Base-by-base conservation (phyloP, 176 grass and related monocot species). In the Aegilops longissima region DNA sequence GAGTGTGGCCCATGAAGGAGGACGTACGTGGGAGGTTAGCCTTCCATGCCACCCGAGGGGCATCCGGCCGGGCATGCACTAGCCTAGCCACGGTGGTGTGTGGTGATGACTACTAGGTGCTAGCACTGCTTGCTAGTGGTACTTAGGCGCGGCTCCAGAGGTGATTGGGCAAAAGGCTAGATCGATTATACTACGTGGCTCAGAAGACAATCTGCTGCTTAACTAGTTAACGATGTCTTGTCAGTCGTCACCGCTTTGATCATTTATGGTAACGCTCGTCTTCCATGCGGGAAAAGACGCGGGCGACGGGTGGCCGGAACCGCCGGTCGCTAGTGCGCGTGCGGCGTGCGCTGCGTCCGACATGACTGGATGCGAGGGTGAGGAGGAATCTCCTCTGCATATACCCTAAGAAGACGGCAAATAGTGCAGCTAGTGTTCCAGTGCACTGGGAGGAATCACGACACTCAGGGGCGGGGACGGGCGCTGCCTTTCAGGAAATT, bases 361-460 rank as follows among this genome's bases (percentile, higher is more conserved):
- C 63, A 67, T 82, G 86, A 24, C 73, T 24, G 18, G 44, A 31
- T 52, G 44, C 44, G 14, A 51, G 40, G 8, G 16, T 2, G 12
- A 49, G 14, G 8, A 52, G 69, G 85, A 91, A 84, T 91, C 81
- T 87, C 76, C 61, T 20, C 21, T 70, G 85, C 3, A 76, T 91
- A 91, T 87, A 40, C 89, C 85, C 81, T 76, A 70, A 66, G 73
- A 35, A 18, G 78, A 61, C 73, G 20, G 75, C 66, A 66, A 44
- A 17, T 78, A 30, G 40, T 83, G 45, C 89, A 66, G 64, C 73
- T 12, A 80, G 16, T n/a, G n/a, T 54, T 73, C 40, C 30, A 16
- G 7, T 9, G 54, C 54, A 58, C 54, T 58, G 54, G 54, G 54
- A 58, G 70, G 17, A 64, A 71, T 64, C 80, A 44, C 82, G 5